These are phyloP conservation scores for Lichtheimia ornata DNA, from an alignment of 371 early-diverging fungal genomes.

Conservation along the genomic window DNA sequence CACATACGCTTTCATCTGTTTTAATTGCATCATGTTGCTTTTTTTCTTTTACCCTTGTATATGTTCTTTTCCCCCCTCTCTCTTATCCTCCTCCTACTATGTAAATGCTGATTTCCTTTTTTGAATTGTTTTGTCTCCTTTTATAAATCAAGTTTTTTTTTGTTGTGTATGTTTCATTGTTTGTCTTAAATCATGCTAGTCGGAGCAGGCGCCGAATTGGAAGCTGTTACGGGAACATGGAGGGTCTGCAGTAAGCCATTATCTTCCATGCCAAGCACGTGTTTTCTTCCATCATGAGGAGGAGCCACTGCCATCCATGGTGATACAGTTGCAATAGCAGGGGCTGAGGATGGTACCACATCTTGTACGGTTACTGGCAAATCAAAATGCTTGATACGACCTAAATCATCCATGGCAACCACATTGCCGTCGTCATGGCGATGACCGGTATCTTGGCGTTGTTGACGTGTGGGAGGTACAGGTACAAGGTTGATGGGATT, in stretches of 20 bases:
- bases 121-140: neutral
- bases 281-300: neutral
- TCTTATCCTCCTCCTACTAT: neutral
- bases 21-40: neutral
- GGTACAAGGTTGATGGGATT: no score
- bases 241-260: constrained; percentile 4
- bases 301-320: neutral
- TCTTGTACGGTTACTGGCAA: neutral
- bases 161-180: neutral
- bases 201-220: neutral
- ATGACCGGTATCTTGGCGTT: no score
- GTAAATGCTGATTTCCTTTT: neutral
- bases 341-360: neutral
- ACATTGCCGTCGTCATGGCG: neutral
- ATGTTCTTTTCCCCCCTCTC: neutral
- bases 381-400: neutral
- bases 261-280: constrained; percentile 11
- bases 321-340: neutral
- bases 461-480: no score
- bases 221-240: neutral
- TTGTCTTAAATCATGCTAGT: constrained; percentile 1
- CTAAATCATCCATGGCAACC: constrained; percentile 2
- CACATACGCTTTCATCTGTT: neutral
- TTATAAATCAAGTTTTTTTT: constrained; percentile 5
- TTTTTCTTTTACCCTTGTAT: neutral